Conservation (phyloP, 2,329 filamentous ascomycete genomes). For the Ophiostoma montium region DNA sequence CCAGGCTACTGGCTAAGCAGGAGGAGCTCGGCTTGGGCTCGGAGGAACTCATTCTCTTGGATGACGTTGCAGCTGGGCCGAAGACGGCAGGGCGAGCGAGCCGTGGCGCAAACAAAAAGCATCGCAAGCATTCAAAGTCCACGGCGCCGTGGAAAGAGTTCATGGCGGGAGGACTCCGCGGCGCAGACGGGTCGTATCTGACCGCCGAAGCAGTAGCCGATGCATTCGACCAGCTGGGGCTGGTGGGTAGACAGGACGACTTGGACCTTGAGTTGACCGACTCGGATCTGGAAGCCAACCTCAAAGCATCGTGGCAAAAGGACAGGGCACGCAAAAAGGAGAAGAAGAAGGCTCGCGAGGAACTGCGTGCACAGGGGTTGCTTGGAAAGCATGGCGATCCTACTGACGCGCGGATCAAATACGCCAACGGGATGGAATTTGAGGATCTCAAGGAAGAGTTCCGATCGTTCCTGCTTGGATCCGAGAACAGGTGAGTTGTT, state of each 20-base stretch:
- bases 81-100: not conserved
- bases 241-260: constrained; percentile 41
- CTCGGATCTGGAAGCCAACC: constrained; percentile 47
- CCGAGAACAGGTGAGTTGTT: constrained; percentile 43
- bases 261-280: constrained; percentile 38
- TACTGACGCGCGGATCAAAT: constrained; percentile 53
- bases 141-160: not conserved
- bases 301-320: constrained; percentile 48
- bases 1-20: constrained; percentile 45
- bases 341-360: constrained; percentile 56
- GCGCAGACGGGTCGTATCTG: constrained; percentile 20
- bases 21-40: constrained; percentile 48
- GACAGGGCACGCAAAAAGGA: constrained; percentile 59
- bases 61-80: constrained; percentile 20
- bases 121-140: not conserved
- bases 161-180: not conserved
- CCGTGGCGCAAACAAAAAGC: not conserved
- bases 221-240: constrained; percentile 56
- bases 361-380: constrained; percentile 50
- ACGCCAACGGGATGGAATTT: constrained; percentile 56
- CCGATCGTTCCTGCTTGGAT: constrained; percentile 50
- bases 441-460: constrained; percentile 61
- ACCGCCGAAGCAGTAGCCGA: constrained; percentile 30
- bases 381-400: constrained; percentile 44
- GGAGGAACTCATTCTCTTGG: constrained; percentile 43